phyloP scores from a whole-genome alignment of 768 basidiomycete genomes.

The Hypsizygus marmoreus region DNA sequence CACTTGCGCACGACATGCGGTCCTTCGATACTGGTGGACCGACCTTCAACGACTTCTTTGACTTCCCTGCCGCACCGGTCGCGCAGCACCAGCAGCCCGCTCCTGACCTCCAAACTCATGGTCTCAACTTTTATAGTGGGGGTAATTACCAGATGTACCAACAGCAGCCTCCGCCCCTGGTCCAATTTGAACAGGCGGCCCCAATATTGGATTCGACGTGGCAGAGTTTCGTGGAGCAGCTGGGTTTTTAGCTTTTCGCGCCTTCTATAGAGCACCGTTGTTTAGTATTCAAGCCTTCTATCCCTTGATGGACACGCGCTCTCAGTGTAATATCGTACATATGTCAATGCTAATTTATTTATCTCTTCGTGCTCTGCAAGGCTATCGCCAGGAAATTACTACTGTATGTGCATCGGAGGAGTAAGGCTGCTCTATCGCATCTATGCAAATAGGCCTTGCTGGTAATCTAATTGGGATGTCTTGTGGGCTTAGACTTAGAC shows the following conservation, averaged over 20 bases:
- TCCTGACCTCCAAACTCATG: slow-evolving; percentile 7
- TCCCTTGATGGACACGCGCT: too few relatives aligned
- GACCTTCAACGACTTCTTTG: slow-evolving; percentile 24
- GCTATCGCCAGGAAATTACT: too few relatives aligned
- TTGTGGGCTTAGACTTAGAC: too few relatives aligned
- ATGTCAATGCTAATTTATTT: too few relatives aligned
- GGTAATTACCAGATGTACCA: slow-evolving; percentile 11
- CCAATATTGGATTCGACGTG: slow-evolving; percentile 60
- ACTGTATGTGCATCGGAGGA: too few relatives aligned
- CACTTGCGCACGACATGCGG: slow-evolving; percentile 50
- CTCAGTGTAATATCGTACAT: too few relatives aligned
- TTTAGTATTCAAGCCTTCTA: too few relatives aligned
- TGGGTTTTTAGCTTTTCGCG: slow-evolving; percentile 62
- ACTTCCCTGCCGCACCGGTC: slow-evolving; percentile 19
- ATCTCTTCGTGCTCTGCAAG: too few relatives aligned
- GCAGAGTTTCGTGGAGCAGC: slow-evolving; percentile 69
- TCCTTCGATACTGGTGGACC: slow-evolving; percentile 31
- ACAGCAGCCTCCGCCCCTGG: slow-evolving; percentile 3
- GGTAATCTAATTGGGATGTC: too few relatives aligned
- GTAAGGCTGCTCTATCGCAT: too few relatives aligned
- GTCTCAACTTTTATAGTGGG: slow-evolving; percentile 9
- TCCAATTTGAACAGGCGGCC: slow-evolving; percentile 24
- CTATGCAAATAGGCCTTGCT: too few relatives aligned
- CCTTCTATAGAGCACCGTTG: too few relatives aligned
- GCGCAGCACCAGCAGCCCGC: slow-evolving; percentile 4